Percentiles rank a stretch among this genome's conserved stretches.
These are phyloP conservation scores for Cladosporium phlei DNA, from an alignment of 2,329 filamentous ascomycete genomes.

Conservation along the genomic window DNA sequence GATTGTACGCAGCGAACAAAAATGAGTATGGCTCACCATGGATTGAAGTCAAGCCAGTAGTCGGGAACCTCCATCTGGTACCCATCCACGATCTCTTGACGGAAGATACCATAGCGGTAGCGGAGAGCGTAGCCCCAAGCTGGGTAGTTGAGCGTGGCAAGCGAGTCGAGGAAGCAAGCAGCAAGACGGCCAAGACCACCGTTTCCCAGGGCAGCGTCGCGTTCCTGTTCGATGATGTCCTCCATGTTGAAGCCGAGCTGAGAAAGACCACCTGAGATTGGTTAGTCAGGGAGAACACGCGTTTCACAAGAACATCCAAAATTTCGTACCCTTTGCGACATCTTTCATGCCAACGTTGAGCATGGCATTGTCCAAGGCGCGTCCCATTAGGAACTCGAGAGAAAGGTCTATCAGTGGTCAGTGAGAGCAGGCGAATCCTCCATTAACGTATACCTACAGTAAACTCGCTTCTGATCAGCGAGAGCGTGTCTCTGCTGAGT, in stretches of 20 bases:
- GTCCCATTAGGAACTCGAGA: constrained; percentile 95
- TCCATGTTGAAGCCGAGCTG: constrained; percentile 97
- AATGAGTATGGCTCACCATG: constrained; percentile 53
- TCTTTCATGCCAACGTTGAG: constrained; percentile 89
- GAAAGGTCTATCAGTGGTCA: constrained; percentile 61
- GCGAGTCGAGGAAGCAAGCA: constrained; percentile 93
- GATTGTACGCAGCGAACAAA: neutral
- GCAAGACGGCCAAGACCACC: constrained; percentile 91
- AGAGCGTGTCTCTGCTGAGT: constrained; percentile 96
- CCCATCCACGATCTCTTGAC: constrained; percentile 96
- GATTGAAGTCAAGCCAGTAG: constrained; percentile 99
- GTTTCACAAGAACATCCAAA: constrained; percentile 14
- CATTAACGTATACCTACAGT: constrained; percentile 55
- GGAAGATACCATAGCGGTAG: constrained; percentile 94
- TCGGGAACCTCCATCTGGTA: constrained; percentile 98
- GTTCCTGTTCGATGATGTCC: constrained; percentile 89
- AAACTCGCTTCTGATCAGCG: constrained; percentile 84
- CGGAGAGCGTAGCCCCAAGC: constrained; percentile 96
- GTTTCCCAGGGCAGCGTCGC: constrained; percentile 93
- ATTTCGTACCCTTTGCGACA: constrained; percentile 64
- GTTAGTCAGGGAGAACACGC: constrained; percentile 2
- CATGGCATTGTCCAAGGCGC: constrained; percentile 97
- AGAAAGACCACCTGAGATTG: constrained; percentile 59
- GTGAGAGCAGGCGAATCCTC: neutral
- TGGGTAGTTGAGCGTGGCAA: constrained; percentile 90